Evolutionary conservation across 768 basidiomycete species (phyloP).

Genomic region (Cystobasidium onofrii): DNA sequence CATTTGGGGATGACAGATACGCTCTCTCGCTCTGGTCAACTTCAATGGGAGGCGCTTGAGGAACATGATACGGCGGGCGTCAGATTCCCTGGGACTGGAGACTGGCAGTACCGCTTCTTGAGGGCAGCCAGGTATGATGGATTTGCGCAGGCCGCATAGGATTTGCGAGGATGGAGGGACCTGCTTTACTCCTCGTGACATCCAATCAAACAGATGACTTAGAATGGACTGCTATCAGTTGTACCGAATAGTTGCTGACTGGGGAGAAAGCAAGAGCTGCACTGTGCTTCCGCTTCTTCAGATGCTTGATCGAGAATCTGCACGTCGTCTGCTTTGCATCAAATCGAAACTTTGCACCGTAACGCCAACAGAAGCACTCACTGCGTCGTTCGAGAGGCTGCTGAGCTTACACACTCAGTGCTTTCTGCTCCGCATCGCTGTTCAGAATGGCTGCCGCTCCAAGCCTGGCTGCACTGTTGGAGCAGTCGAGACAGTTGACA

Average conservation of each 20-base stretch:
- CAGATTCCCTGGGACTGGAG: neutral
- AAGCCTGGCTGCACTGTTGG: conserved; percentile 37
- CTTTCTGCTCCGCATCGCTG: neutral
- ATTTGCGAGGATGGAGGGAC: neutral
- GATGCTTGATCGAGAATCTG: neutral
- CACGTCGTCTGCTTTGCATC: neutral
- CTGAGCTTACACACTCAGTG: too few species aligned
- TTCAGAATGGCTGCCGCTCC: conserved; percentile 21
- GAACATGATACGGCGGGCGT: neutral
- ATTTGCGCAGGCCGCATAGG: too few species aligned
- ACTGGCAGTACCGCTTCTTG: neutral
- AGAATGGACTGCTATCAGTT: too few species aligned
- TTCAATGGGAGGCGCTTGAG: neutral
- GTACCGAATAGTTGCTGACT: too few species aligned
- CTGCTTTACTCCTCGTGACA: neutral
- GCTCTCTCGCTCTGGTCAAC: neutral
- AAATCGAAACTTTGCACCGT: neutral
- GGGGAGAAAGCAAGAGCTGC: neutral
- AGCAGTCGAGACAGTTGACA: conserved; percentile 34
- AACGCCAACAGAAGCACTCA: too few species aligned
- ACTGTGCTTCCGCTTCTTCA: neutral
- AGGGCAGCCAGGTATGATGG: too few species aligned
- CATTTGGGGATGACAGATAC: neutral
- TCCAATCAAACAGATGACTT: too few species aligned
- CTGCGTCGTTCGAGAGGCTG: too few species aligned